Conservation (phyloP, 1,284 basidiomycete genomes). For the Sparassis latifolia region DNA sequence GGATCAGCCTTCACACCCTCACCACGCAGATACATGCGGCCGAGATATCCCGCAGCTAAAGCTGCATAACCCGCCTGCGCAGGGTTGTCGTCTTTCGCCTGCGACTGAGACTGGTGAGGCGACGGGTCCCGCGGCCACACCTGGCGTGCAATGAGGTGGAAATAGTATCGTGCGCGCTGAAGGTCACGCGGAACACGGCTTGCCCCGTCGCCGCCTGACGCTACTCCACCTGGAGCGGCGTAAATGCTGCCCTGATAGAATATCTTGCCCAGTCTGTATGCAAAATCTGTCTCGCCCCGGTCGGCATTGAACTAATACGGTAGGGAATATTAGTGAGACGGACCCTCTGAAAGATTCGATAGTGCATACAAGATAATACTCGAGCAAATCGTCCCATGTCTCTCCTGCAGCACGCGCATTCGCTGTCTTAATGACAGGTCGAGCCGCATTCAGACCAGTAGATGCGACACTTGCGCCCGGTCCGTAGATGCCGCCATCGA, state of each 20-base stretch:
- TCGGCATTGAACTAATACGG: constrained; percentile 80
- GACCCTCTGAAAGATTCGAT: no score
- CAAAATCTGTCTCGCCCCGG: constrained; percentile 79
- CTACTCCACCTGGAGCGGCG: constrained; percentile 62
- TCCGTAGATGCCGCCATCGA: constrained; percentile 88
- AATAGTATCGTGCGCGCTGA: constrained; percentile 72
- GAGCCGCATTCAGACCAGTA: constrained; percentile 65
- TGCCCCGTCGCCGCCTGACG: constrained; percentile 84
- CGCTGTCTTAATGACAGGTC: constrained; percentile 80
- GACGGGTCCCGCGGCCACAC: constrained; percentile 77
- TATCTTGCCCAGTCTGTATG: constrained; percentile 85
- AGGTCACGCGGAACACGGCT: constrained; percentile 76
- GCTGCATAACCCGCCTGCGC: constrained; percentile 63
- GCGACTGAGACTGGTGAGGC: constrained; percentile 39
- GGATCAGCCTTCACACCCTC: constrained; percentile 85
- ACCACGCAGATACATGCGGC: constrained; percentile 90
- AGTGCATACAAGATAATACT: constrained; percentile 75
- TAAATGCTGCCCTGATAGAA: constrained; percentile 92
- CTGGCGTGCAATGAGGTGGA: constrained; percentile 71
- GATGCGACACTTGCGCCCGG: constrained; percentile 89
- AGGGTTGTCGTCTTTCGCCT: constrained; percentile 46
- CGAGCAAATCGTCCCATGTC: constrained; percentile 87
- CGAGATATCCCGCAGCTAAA: constrained; percentile 79
- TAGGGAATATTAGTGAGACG: no score
- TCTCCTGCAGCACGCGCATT: constrained; percentile 79